Evolutionary conservation across 2,329 filamentous ascomycete species (phyloP).

Genomic region (Tolypocladium inflatum): DNA sequence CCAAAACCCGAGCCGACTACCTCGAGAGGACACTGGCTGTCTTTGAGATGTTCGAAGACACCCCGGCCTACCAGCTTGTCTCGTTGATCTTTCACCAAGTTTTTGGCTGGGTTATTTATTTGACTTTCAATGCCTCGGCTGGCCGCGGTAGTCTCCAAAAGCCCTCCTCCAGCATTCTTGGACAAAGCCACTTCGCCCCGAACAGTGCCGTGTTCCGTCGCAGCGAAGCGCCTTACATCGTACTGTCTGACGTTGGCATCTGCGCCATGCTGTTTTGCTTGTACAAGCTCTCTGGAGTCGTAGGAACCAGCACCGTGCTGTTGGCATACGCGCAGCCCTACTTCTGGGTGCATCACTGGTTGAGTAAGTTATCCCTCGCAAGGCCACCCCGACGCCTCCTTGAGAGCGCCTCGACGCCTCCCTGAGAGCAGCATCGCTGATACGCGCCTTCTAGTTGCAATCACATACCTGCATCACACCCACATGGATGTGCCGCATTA

Average conservation of each 20-base stretch:
- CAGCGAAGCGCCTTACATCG: conserved; percentile 45
- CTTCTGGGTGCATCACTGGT: conserved; percentile 62
- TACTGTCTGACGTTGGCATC: conserved; percentile 51
- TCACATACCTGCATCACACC: background rate
- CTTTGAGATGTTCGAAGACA: background rate
- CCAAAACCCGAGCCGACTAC: conserved; percentile 25
- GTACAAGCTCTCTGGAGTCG: conserved; percentile 38
- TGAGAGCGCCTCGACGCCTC: background rate
- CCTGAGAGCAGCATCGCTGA: background rate
- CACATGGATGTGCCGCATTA: conserved; percentile 23
- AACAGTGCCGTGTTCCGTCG: conserved; percentile 50
- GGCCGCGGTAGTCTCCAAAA: background rate
- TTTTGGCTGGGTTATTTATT: background rate
- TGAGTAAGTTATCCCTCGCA: conserved; percentile 47
- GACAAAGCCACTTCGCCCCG: conserved; percentile 50
- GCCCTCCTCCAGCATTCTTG: conserved; percentile 14
- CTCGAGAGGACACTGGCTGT: conserved; percentile 10
- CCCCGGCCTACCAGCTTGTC: background rate
- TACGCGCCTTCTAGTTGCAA: background rate
- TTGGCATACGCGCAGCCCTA: conserved; percentile 53
- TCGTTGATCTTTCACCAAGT: background rate
- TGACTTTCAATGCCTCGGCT: background rate
- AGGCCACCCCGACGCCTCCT: background rate
- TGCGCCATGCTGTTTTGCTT: conserved; percentile 38
- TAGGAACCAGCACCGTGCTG: conserved; percentile 46